phyloP scores from a whole-genome alignment of 1,139 yeast species.

The Debaryomycetaceae sp. region DNA sequence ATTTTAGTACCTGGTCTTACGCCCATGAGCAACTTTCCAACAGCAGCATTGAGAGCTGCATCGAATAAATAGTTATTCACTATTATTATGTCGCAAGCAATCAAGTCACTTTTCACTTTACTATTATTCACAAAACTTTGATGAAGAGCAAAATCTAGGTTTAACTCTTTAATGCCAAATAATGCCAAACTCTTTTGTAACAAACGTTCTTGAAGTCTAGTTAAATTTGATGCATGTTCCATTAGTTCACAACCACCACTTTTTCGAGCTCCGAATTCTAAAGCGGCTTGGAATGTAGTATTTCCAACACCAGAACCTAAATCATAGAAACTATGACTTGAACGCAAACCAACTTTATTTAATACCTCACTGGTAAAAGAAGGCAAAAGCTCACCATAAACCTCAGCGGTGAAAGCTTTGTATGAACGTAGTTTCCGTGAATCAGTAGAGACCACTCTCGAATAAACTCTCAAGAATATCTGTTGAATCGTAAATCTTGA shows the following conservation, averaged over 20 bases:
- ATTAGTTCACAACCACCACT: conserved; percentile 91
- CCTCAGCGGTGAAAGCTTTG: conserved; percentile 85
- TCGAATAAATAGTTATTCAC: conserved; percentile 85
- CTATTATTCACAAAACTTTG: conserved; percentile 72
- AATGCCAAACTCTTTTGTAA: conserved; percentile 54
- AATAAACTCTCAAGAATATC: conserved; percentile 65
- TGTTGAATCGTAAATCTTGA: conserved; percentile 66
- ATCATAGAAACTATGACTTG: conserved; percentile 65
- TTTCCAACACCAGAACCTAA: conserved; percentile 95
- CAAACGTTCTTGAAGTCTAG: conserved; percentile 57
- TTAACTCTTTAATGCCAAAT: conserved; percentile 61
- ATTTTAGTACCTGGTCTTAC: conserved; percentile 74
- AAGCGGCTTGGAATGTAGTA: conserved; percentile 83
- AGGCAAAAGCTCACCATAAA: conserved; percentile 88
- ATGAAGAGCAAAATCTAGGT: conserved; percentile 54
- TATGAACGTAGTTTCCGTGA: conserved; percentile 64
- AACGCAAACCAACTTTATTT: conserved; percentile 54
- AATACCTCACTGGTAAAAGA: conserved; percentile 68
- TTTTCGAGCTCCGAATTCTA: conserved; percentile 71
- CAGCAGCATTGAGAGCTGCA: conserved; percentile 62
- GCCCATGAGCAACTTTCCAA: conserved; percentile 60
- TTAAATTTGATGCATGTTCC: conserved; percentile 73
- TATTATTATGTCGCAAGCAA: conserved; percentile 66
- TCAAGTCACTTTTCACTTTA: conserved; percentile 50
- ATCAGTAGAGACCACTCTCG: conserved; percentile 75